Base-by-base conservation (phyloP, 345 rosid species). In the Raphanus raphanistrum region DNA sequence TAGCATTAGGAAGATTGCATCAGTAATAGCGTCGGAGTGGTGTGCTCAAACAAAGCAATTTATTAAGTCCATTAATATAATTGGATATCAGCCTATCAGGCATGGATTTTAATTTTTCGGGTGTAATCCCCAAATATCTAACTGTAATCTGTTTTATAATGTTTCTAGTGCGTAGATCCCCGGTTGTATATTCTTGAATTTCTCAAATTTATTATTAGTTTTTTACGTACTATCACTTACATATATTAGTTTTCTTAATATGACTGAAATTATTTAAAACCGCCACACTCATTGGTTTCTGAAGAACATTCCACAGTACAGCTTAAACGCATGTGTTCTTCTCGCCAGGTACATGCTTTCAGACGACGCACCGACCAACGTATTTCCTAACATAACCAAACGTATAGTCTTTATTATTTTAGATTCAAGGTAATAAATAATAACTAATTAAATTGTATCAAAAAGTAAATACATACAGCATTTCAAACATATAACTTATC, bases 271-370 rank as follows among this genome's bases (percentile, higher is more conserved):
- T 27, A 68, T 36, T 25, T 41, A 55, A 60, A 33, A 60, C 35
- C 70, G 35, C 17, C 64, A 68, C 70, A 79, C 69, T 67, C 65
- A 79, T 60, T 79, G 59, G 70, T 68, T 33, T 72, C 12, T 45
- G 58, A 60, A 67, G 74, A 73, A 79, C 78, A 79, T 79, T 79
- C 78, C 59, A 62, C 82, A 38, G 82, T 73, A 73, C 82, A 73
- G 63, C 59, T 67, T 52, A 67, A 61, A 68, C 48, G 74, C 78
- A 79, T 73, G 78, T 79, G 82, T 79, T 66, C 68, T 72, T 72
- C 52, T 66, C 35, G 13, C 69, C 69, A 68, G 65, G 70, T 73
- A 73, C 52, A 50, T 21, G 82, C 63, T 33, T 79, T 79, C 78
- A 52, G 74, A 79, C 75, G 28, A 62, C 57, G 29, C 71, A 79